These are phyloP conservation scores for Psophocarpus tetragonolobus DNA, from an alignment of 306 rosid genomes.

Conservation along the genomic window DNA sequence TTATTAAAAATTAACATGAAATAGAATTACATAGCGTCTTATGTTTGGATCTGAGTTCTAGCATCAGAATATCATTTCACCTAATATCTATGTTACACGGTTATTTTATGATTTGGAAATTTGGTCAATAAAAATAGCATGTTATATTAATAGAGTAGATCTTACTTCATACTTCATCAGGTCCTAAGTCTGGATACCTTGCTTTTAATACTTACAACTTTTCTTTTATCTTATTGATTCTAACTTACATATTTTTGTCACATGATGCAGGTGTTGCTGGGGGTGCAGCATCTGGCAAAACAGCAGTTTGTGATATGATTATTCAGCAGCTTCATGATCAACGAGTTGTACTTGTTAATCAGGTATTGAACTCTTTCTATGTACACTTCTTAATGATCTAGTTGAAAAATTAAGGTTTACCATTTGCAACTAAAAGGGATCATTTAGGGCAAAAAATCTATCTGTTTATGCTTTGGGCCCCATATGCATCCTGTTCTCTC, in stretches of 20 bases:
- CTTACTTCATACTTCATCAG: background rate
- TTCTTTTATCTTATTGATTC: slow-evolving; percentile 7
- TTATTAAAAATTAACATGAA: slow-evolving; percentile 1
- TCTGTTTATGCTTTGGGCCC: background rate
- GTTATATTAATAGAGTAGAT: background rate
- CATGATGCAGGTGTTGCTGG: slow-evolving; percentile 88
- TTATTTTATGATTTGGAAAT: background rate
- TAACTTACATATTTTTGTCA: slow-evolving; percentile 3
- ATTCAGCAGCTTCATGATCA: slow-evolving; percentile 99
- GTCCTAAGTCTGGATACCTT: background rate
- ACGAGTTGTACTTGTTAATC: slow-evolving; percentile 94
- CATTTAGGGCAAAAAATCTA: background rate
- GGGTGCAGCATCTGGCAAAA: slow-evolving; percentile 98
- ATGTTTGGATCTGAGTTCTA: background rate
- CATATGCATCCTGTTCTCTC: background rate
- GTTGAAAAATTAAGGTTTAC: slow-evolving; percentile 8
- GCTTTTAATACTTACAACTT: background rate
- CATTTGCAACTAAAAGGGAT: slow-evolving; percentile 2
- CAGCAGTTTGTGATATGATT: slow-evolving; percentile 93
- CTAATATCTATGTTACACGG: background rate
- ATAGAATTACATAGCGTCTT: slow-evolving; percentile 7
- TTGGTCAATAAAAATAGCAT: slow-evolving; percentile 16
- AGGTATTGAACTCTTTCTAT: slow-evolving; percentile 50
- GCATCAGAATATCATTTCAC: background rate
- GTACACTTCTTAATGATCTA: slow-evolving; percentile 3